These are phyloP conservation scores for Barnettozyma sp. DNA, from an alignment of 805 yeast species.

Conservation along the genomic window DNA sequence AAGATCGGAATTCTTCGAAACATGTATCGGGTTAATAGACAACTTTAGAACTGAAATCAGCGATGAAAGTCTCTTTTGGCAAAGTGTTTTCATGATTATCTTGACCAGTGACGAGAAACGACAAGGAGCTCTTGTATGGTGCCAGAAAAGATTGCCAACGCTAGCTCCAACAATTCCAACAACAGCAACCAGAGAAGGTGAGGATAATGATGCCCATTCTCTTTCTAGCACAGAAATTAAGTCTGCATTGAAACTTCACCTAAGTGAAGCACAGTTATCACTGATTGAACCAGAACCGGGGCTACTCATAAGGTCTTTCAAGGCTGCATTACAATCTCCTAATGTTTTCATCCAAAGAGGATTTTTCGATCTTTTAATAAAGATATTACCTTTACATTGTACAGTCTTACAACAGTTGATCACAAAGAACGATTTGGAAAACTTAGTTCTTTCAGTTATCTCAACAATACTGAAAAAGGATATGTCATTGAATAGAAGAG, in stretches of 20 bases:
- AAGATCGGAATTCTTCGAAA: slow-evolving; percentile 70
- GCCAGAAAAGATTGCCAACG: slow-evolving; percentile 54
- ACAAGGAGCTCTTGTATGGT: slow-evolving; percentile 79
- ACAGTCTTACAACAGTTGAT: slow-evolving; percentile 44
- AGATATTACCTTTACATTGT: slow-evolving; percentile 60
- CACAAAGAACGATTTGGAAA: slow-evolving; percentile 45
- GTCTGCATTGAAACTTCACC: slow-evolving; percentile 19
- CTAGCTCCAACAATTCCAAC: neutral
- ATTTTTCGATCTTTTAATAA: slow-evolving; percentile 70
- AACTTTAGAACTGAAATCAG: slow-evolving; percentile 46
- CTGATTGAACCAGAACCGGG: slow-evolving; percentile 77
- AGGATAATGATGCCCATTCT: neutral
- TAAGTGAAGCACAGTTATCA: slow-evolving; percentile 47
- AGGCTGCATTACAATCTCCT: slow-evolving; percentile 58
- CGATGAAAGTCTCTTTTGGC: slow-evolving; percentile 83
- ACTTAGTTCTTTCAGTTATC: slow-evolving; percentile 56
- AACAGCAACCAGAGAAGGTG: neutral
- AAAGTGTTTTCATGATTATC: slow-evolving; percentile 63
- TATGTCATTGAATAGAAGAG: slow-evolving; percentile 88
- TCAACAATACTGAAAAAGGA: slow-evolving; percentile 71
- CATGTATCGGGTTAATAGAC: slow-evolving; percentile 55
- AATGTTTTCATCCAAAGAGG: slow-evolving; percentile 79
- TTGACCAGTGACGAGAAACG: slow-evolving; percentile 74
- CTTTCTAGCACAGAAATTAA: slow-evolving; percentile 19
- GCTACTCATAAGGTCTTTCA: slow-evolving; percentile 64